These are phyloP conservation scores for Dactylis glomerata DNA, from an alignment of 176 grass and related monocot genomes.

Conservation along the genomic window DNA sequence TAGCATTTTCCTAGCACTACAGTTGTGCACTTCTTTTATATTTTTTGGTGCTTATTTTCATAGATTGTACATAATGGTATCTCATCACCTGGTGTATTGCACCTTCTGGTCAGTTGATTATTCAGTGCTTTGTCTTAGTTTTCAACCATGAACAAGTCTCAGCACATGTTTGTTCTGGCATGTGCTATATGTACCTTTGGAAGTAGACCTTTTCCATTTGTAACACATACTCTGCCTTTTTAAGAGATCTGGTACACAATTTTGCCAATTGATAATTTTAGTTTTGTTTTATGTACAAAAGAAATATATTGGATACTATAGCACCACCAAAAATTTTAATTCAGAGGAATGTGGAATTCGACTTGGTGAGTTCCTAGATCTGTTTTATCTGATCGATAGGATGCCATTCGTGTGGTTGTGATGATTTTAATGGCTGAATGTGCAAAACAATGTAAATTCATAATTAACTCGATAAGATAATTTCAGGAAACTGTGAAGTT, in stretches of 20 bases:
- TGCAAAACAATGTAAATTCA: neutral
- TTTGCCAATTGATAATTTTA: neutral
- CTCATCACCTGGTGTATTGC: neutral
- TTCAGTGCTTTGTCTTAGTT: constrained; percentile 6
- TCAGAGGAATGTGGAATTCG: neutral
- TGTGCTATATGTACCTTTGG: neutral
- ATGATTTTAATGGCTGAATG: neutral
- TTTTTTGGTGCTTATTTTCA: too few relatives aligned
- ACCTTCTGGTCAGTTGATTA: neutral
- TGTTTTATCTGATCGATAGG: neutral
- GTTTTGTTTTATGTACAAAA: neutral
- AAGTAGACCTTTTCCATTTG: neutral
- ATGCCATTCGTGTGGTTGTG: too few relatives aligned
- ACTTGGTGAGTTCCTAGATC: neutral
- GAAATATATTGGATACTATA: too few relatives aligned
- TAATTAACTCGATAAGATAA: neutral
- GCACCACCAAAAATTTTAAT: neutral
- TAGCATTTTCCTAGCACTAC: neutral
- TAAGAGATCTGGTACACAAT: neutral
- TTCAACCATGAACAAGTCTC: neutral
- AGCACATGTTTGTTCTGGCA: neutral
- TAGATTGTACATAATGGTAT: neutral
- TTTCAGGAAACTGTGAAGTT: neutral
- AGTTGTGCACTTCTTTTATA: neutral
- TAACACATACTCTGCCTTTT: neutral